These are phyloP conservation scores for Emmonsiellopsis sp. DNA, from an alignment of 2,329 filamentous ascomycete species.

Conservation along the genomic window DNA sequence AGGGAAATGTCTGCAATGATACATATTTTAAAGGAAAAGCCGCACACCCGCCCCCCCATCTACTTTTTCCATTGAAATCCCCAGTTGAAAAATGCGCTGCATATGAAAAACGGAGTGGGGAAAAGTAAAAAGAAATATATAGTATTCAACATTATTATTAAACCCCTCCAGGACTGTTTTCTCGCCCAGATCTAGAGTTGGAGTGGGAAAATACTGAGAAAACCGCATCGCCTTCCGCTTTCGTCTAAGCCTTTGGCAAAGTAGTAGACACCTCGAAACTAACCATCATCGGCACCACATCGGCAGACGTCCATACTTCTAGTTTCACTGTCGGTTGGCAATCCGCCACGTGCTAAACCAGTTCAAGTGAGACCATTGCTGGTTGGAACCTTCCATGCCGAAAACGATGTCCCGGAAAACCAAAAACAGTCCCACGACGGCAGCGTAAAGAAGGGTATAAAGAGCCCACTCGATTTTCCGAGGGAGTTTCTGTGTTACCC, in stretches of 20 bases:
- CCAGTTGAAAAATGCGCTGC: too few species aligned
- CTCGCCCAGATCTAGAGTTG: background rate
- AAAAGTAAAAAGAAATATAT: background rate
- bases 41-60: too few species aligned
- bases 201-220: background rate
- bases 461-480: slow-evolving; percentile 55
- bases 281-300: background rate
- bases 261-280: background rate
- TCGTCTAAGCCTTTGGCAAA: too few species aligned
- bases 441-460: slow-evolving; percentile 65
- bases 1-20: too few species aligned
- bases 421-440: slow-evolving; percentile 73
- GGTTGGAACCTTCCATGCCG: slow-evolving; percentile 80
- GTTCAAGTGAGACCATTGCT: slow-evolving; percentile 82
- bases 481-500: slow-evolving; percentile 60
- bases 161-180: background rate
- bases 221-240: background rate
- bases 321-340: slow-evolving; percentile 44
- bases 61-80: background rate
- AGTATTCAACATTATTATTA: background rate
- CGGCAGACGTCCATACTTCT: background rate
- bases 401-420: slow-evolving; percentile 91
- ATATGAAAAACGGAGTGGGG: background rate
- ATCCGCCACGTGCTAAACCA: slow-evolving; percentile 88
- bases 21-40: background rate